Conservation (phyloP, 306 rosid species). For the Citrullus amarus region DNA sequence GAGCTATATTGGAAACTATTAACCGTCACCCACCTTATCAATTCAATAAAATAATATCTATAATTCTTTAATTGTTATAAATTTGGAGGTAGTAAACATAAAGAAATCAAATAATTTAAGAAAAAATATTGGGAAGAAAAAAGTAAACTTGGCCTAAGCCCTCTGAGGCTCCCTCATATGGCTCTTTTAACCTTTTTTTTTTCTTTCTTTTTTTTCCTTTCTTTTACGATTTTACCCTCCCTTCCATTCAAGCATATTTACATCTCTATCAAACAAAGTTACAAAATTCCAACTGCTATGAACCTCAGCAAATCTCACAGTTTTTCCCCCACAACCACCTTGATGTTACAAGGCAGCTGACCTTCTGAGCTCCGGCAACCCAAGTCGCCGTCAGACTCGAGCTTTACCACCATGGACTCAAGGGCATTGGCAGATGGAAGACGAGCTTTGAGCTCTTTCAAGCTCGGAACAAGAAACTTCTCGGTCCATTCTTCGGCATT, state of each 20-base stretch:
- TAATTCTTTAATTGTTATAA: conserved; percentile 3
- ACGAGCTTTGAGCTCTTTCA: conserved; percentile 46
- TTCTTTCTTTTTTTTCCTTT: background rate
- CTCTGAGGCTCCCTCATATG: background rate
- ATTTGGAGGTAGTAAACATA: conserved; percentile 6
- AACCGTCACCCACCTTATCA: background rate
- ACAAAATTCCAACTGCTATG: conserved; percentile 17
- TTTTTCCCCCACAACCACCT: conserved; percentile 30
- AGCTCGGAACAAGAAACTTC: conserved; percentile 53
- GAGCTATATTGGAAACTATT: background rate
- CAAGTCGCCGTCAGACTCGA: conserved; percentile 41
- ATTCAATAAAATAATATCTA: conserved; percentile 6
- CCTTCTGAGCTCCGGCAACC: conserved; percentile 31
- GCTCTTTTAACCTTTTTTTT: background rate
- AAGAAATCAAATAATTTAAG: conserved; percentile 5
- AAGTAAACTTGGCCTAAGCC: background rate
- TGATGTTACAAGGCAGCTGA: conserved; percentile 45
- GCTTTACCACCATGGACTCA: conserved; percentile 54
- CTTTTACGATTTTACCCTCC: conserved; percentile 5
- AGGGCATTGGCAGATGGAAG: conserved; percentile 14
- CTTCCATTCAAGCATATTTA: conserved; percentile 38
- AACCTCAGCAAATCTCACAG: background rate
- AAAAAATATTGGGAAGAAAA: background rate
- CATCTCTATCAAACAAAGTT: conserved; percentile 35
- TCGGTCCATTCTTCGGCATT: conserved; percentile 72